Evolutionary conservation across 208 protist genomes (phyloP), one percentile per base, ranked within the genome.

Genomic region (Acanthamoeba healyi): DNA sequence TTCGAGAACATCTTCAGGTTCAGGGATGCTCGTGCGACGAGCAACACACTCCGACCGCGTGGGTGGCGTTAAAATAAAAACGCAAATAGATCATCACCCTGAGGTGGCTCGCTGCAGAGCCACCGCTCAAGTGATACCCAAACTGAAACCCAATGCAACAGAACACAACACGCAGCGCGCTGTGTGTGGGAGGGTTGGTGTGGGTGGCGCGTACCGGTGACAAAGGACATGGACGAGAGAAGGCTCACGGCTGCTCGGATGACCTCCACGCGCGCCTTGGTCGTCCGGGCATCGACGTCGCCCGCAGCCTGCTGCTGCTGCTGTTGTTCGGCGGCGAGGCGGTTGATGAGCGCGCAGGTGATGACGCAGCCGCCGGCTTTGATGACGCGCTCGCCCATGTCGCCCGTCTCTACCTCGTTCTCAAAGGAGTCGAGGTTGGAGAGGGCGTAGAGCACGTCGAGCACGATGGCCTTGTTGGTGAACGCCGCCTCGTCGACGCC

Each of bases 381-480:
- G 36, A 93, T 93, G 44, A 93, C 44, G 29, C 44, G 40, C 44
- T 77, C 58, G 44, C 89, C 89, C 65, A 93, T 93, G 36, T 93
- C 67, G 42, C 89, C 89, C 32, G 29, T 24, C 34, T 93, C 67
- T 29, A 82, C 49, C 38, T 82, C 89, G 67, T 93, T 93, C n/a
- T 93, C 89, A 29, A 82, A 93, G 1, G 89, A 79, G 49, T 93
- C 89, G 7, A 82, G 44, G 67, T 93, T 77, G 67, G 38, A 82
- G 17, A 93, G 42, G 22, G 89, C 89, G 49, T 93, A 93, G 65
- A 93, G 89, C 29, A 93, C 65, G 36, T 93, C 89, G 36, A 93
- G 70, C n/a, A 93, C 70, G 15, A 93, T 40, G 15, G 89, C 67
- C 89, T 93, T 93, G 40, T 77, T 93, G 19, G 89, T 82, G 36